Evolutionary conservation across 1,139 yeast genomes (phyloP), one percentile per base, ranked within the genome.

Genomic region (Blastobotrys apis): DNA sequence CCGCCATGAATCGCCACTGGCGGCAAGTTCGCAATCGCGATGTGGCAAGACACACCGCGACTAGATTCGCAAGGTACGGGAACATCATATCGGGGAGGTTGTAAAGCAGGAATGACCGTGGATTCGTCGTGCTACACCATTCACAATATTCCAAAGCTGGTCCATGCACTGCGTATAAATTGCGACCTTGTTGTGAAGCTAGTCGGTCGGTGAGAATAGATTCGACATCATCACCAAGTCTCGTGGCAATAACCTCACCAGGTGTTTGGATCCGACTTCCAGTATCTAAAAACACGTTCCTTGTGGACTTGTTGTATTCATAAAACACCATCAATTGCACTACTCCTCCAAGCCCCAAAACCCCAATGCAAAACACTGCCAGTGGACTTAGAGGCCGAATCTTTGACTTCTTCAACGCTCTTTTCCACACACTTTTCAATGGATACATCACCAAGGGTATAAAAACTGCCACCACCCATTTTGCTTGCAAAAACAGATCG

Each of bases 131-230:
- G 4, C 47, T 42, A 42, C 63, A 59, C 59, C 61, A 59, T 19
- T 48, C 50, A 35, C 63, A 59, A 27, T 48, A 45, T 6, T 48
- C 52, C 22, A 53, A 36, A 1, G 57, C 50, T 4, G 59, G 54
- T 3, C 63, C 63, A 42, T 53, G 55, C 2, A 54, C 41, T 3
- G 60, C 47, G 39, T 56, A 58, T 19, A 55, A 45, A 4, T 47
- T 47, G 9, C 60, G 37, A 17, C 57, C 60, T 15, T 45, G 44
- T 16, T 49, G 48, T 1, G 58, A 43, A 6, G 42, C 44, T 33
- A 57, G 43, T 20, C 56, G 48, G 10, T 44, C 33, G 16, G 53
- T 40, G n/a, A 58, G 47, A 19, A 53, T 45, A 20, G 50, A 47
- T 26, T 49, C 45, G 10, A 40, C 33, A n/a, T 33, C 43, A 21